Evolutionary conservation across 2,329 filamentous ascomycete genomes (phyloP), one percentile per base, ranked within the genome.

Genomic region (Penicillium sp.): DNA sequence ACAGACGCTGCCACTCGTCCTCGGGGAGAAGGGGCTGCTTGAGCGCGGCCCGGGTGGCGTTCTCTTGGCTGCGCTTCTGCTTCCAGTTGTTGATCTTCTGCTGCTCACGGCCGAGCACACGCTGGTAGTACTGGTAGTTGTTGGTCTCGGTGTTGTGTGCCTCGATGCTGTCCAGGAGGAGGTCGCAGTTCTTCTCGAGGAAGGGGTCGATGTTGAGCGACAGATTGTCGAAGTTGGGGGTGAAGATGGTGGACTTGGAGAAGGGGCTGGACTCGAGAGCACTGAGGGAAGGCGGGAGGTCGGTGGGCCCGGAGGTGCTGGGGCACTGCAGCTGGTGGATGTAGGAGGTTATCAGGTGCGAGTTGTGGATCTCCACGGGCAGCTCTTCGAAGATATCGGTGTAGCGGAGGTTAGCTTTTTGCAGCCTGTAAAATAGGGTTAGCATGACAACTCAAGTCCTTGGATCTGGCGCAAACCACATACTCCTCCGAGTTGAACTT

Each of bases 51-150:
- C 93, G 83, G 53, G 86, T 86, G 27, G 87, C 86, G 69, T 98
- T 98, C 81, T 98, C 93, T 13, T 89, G 86, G 79, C 95, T 95
- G 69, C 93, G 87, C 84, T 98, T 97, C 54, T 86, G 77, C 76
- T 97, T 92, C 93, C 93, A 98, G 59, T 90, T 87, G 47, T 88
- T 85, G 64, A 98, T 96, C 82, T 97, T 98, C 65, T 87, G 77
- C 77, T 98, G 93, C 78, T 98, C 93, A 63, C 93, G 88, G 46
- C 86, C 87, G 50, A 97, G 81, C 67, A 95, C 90, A 66, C 93
- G 84, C 77, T 96, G 90, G 79, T 96, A 96, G 81, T 87, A 89
- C 74, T 96, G 91, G 78, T 95, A 93, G 81, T 98, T 98, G 83
- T 97, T 97, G 71, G 95, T 87, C 75, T 98, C 93, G 53, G 91